phyloP scores from a whole-genome alignment of 257 asterid species.

The Hygrophila difformis region DNA sequence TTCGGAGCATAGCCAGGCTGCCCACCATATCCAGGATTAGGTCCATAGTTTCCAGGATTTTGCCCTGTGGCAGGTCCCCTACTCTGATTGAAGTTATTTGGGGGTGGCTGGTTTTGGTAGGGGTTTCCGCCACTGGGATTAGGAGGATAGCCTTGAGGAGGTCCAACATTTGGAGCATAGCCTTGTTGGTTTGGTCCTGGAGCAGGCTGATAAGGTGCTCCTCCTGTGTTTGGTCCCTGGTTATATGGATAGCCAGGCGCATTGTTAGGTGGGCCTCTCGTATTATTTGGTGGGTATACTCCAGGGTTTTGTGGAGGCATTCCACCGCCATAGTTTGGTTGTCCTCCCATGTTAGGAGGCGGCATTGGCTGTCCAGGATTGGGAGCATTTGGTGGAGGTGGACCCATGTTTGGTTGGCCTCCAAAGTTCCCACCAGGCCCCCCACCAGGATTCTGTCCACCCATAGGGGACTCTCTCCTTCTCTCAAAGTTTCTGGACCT shows the following conservation, averaged over 20 bases:
- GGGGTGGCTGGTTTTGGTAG: constrained; percentile 16
- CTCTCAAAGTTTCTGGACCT: constrained; percentile 60
- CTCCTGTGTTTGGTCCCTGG: constrained; percentile 14
- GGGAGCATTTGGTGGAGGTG: constrained; percentile 18
- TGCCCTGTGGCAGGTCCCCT: constrained; percentile 29
- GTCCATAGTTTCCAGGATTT: constrained; percentile 8
- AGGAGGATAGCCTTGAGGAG: constrained; percentile 13
- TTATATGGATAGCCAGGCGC: constrained; percentile 21
- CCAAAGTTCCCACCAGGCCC: constrained; percentile 23
- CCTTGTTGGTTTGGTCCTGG: constrained; percentile 25
- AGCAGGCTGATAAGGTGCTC: constrained; percentile 27
- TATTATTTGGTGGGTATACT: constrained; percentile 19
- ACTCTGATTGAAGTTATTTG: constrained; percentile 13
- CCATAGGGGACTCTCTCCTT: constrained; percentile 29
- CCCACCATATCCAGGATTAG: constrained; percentile 25
- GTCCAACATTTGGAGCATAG: constrained; percentile 19
- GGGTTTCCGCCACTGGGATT: constrained; percentile 7
- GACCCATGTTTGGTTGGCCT: constrained; percentile 20
- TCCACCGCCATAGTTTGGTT: constrained; percentile 23
- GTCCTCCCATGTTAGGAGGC: constrained; percentile 32
- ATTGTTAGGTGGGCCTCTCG: constrained; percentile 22
- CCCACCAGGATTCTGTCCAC: constrained; percentile 24
- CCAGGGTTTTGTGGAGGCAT: constrained; percentile 24
- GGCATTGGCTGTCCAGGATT: constrained; percentile 27
- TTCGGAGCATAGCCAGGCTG: constrained; percentile 21